Evolutionary conservation across 2,329 filamentous ascomycete species (phyloP), one percentile per base, ranked within the genome.

Genomic region (Penicillium psychrosexuale): DNA sequence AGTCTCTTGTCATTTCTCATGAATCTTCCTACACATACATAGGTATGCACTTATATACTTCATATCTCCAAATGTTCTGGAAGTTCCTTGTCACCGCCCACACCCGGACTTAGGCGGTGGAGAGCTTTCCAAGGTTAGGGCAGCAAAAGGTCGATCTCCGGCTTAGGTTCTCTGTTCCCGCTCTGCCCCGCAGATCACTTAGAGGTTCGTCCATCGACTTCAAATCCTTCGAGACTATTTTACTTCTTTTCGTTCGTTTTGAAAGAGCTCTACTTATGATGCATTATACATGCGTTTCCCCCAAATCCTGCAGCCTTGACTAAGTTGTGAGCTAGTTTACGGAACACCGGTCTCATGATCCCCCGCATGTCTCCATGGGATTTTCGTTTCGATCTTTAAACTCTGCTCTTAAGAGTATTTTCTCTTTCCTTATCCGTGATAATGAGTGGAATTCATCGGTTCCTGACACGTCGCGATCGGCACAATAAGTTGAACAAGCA

Each of bases 381-480:
- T 47, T 30, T 40, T 39, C 39, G 34, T 12, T 40, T 51, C 36
- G 22, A 47, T 54, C 47, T 61, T 45, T 51, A 34, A 49, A 31
- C 37, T 43, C 31, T 53, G 28, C 44, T 53, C 40, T 47, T 27
- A 37, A 15, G 13, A 3, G 28, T 27, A 15, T 40, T 33, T 12
- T 39, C 5, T 22, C 9, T 37, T 43, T 34, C 12, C 27, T 31
- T 19, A 57, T 13, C 19, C 38, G 49, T 19, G 30, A 66, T 55
- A 17, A 77, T 76, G 74, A 75, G 70, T 62, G 71, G 73, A 1
- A 73, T 77, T 49, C 74, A 75, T 52, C 66, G 70, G 37, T 75
- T 77, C 51, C 67, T 77, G 51, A 73, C 72, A 5, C 71, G 68
- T 49, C 70, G 74, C 38, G 74, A 76, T 53, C 70, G 65, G 48